Base-by-base conservation (phyloP, 176 grass and related monocot genomes). In the Hyparrhenia diplandra region DNA sequence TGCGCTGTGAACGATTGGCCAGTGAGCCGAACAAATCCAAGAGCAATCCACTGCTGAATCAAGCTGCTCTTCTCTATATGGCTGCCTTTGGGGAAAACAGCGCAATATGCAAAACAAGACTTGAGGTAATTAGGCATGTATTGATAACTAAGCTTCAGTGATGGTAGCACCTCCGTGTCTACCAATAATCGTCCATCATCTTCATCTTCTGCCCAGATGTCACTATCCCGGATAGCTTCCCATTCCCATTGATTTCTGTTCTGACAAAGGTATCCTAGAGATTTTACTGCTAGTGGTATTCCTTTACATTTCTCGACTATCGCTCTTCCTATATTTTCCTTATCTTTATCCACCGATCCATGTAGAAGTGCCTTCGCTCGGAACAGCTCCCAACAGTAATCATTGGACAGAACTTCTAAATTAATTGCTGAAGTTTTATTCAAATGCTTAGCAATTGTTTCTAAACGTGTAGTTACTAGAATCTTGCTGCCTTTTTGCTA, bases 31-130 rank as follows among this genome's bases (percentile, higher is more conserved):
- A 30, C 1, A 47, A 72, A 72, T 49, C 25, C 42, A 2, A 72
- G 69, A 20, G 69, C 14, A 52, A 73, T 73, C 70, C 70, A 73
- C 43, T 52, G 70, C 12, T 32, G 70, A 52, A 52, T 73, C 41
- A 73, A 32, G 14, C 28, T 52, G 17, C 0, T 49, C 41, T 12
- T 72, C 25, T 51, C 40, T 1, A 72, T 31, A 10, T 72, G 25
- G 3, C 23, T 31, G 4, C 69, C 69, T 29, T 49, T 49, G 1
- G 69, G 69, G 1, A 51, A 49, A 10, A 72, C 25, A 1, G 69
- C 40, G 4, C 6, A 72, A 49, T 72, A 72, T 11, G 69, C 69
- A 72, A 72, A 72, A 16, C 69, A 72, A 8, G 8, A 25, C 69
- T 14, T 72, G 1, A 72, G 69, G 31, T 49, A 5, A 20, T 2